Percentiles rank a stretch among this genome's conserved stretches.
Evolutionary conservation across 306 rosid genomes (phyloP).

Genomic region (Prunus campanulata): DNA sequence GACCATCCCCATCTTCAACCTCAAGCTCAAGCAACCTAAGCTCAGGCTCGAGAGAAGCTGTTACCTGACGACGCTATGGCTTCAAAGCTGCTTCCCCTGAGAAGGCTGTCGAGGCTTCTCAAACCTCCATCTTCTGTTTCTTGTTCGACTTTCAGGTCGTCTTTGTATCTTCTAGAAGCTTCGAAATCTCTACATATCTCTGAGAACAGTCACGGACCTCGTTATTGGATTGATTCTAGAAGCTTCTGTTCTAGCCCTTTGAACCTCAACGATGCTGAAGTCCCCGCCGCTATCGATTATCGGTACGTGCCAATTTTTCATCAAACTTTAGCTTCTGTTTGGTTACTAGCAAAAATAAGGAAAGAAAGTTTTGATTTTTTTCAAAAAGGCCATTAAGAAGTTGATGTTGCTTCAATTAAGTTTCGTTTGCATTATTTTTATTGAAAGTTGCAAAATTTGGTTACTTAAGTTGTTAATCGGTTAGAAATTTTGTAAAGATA

Average conservation of each 20-base stretch:
- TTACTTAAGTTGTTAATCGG: not conserved
- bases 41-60: not conserved
- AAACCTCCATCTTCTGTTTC: constrained; percentile 25
- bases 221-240: constrained; percentile 29
- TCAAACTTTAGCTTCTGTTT: not conserved
- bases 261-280: constrained; percentile 43
- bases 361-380: not conserved
- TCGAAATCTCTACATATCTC: constrained; percentile 7
- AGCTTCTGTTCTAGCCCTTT: constrained; percentile 52
- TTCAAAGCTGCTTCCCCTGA: constrained; percentile 40
- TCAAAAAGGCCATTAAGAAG: not conserved
- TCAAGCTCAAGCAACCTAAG: not conserved
- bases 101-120: constrained; percentile 46
- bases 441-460: not conserved
- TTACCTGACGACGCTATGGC: constrained; percentile 34
- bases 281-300: constrained; percentile 72
- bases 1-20: not conserved
- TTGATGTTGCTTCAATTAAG: not conserved
- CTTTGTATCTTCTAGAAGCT: constrained; percentile 30
- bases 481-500: not conserved
- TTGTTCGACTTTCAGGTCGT: constrained; percentile 16
- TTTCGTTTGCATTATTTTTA: too few relatives aligned
- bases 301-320: constrained; percentile 28
- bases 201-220: constrained; percentile 5
- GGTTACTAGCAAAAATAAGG: not conserved